Evolutionary conservation across 148 eudicot genomes (phyloP).

Genomic region (Amaranthus palmeri): DNA sequence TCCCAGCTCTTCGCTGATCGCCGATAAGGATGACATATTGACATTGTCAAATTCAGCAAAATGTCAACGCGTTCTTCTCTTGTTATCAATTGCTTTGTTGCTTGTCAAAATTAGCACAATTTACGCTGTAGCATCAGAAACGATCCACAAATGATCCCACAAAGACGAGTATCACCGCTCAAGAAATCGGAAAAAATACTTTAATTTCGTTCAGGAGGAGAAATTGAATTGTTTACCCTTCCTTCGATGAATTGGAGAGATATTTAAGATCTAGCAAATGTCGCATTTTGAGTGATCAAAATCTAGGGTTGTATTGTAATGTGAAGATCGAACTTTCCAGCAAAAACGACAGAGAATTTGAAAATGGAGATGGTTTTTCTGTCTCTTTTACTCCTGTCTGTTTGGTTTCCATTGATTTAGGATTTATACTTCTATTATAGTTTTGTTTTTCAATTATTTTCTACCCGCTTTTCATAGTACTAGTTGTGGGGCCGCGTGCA

Average conservation of each 20-base stretch:
- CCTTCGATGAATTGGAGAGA: neutral
- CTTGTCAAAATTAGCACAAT: neutral
- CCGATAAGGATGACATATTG: constrained; percentile 55
- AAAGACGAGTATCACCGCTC: too few relatives aligned
- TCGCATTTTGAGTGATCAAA: constrained; percentile 1
- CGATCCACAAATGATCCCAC: neutral
- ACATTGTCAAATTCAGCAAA: constrained; percentile 28
- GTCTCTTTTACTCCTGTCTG: neutral
- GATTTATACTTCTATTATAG: too few relatives aligned
- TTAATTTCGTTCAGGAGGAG: neutral
- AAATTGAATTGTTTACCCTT: neutral
- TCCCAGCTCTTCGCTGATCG: constrained; percentile 82
- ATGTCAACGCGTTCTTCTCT: constrained; percentile 14
- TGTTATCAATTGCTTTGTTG: neutral
- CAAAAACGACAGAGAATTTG: constrained; percentile 4
- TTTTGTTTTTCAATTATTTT: too few relatives aligned
- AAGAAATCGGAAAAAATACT: neutral
- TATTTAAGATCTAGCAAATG: constrained; percentile 34
- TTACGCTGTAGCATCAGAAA: neutral
- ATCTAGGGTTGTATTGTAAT: constrained; percentile 23
- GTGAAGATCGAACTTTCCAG: neutral
- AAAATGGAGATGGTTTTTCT: neutral
- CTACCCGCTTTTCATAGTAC: too few relatives aligned
- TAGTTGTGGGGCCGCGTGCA: too few relatives aligned
- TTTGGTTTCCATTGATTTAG: neutral